Conservation (phyloP, 805 yeast species). For the Wickerhamiella dianesei region DNA sequence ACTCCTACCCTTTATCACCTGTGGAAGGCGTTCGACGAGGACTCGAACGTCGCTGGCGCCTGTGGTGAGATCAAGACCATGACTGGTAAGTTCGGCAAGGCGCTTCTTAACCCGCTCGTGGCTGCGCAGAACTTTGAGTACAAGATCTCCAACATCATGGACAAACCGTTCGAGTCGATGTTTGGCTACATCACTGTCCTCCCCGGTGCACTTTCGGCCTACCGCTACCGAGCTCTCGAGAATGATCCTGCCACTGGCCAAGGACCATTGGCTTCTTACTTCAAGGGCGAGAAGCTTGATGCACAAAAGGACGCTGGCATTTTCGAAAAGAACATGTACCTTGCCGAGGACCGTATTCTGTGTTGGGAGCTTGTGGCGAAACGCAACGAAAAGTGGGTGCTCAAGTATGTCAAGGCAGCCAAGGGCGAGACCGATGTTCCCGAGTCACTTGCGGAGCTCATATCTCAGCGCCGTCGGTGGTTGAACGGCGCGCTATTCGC, state of each 20-base stretch:
- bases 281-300: conserved; percentile 67
- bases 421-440: conserved; percentile 97
- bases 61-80: conserved; percentile 95
- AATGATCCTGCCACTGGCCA: conserved; percentile 73
- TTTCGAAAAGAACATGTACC: conserved; percentile 90
- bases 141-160: conserved; percentile 91
- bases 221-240: conserved; percentile 72
- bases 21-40: conserved; percentile 95
- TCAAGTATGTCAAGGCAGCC: conserved; percentile 84
- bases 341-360: conserved; percentile 91
- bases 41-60: conserved; percentile 96
- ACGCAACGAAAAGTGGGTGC: conserved; percentile 67
- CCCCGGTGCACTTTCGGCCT: conserved; percentile 94
- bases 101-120: conserved; percentile 76
- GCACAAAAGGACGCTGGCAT: conserved; percentile 61
- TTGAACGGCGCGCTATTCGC: conserved; percentile 96
- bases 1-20: conserved; percentile 75
- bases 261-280: conserved; percentile 80
- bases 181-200: conserved; percentile 89
- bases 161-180: conserved; percentile 82
- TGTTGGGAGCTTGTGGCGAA: conserved; percentile 96
- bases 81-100: conserved; percentile 79
- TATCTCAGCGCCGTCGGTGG: conserved; percentile 96
- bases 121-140: conserved; percentile 96
- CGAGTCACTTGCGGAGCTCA: conserved; percentile 84